Conservation (phyloP, 2,329 filamentous ascomycete species). For the Nemania diffusa region DNA sequence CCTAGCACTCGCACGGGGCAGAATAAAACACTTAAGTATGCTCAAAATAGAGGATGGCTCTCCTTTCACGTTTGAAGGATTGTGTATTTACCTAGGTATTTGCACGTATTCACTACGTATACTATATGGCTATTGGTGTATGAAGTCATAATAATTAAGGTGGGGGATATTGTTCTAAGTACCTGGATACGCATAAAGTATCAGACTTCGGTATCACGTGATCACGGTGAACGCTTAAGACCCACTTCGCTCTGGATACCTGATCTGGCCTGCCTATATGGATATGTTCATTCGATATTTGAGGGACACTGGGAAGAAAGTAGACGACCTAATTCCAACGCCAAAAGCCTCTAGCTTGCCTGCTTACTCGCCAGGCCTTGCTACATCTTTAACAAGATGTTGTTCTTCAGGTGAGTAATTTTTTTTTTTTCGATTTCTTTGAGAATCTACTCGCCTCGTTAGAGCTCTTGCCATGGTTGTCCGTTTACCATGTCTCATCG, state of each 20-base stretch:
- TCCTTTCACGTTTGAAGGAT: neutral
- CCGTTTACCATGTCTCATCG: slow-evolving; percentile 1
- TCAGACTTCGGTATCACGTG: slow-evolving; percentile 18
- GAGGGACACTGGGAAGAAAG: slow-evolving; percentile 6
- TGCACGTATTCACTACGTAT: no score
- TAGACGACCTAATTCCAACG: slow-evolving; percentile 2
- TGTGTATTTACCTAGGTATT: neutral
- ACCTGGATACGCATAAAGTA: neutral
- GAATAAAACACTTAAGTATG: neutral
- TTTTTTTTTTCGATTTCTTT: neutral
- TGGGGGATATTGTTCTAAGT: neutral
- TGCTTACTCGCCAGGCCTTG: neutral
- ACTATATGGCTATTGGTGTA: no score
- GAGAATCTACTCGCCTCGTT: neutral
- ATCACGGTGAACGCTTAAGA: slow-evolving; percentile 1
- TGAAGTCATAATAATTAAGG: neutral
- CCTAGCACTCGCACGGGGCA: neutral
- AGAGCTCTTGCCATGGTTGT: neutral
- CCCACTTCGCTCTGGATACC: slow-evolving; percentile 23
- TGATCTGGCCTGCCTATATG: slow-evolving; percentile 6
- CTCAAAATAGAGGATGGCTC: neutral
- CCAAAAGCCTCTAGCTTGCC: neutral
- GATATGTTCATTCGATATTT: neutral
- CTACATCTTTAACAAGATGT: slow-evolving; percentile 29
- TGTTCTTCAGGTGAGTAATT: slow-evolving; percentile 42